Evolutionary conservation across 176 grass and related monocot species (phyloP).

Genomic region (Pontederia paniculata): DNA sequence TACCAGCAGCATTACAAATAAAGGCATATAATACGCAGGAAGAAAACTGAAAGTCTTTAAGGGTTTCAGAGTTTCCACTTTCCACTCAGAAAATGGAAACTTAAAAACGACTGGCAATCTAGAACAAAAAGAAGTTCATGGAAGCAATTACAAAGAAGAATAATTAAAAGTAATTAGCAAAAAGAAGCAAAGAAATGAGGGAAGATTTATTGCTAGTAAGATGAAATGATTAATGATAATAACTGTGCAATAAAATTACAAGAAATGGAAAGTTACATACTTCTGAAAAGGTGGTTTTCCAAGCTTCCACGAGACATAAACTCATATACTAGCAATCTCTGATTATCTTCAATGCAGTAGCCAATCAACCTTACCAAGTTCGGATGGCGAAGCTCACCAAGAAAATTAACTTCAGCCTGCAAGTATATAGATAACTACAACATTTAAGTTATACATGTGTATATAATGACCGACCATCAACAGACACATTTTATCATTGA

Average conservation of each 20-base stretch:
- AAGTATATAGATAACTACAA: not conserved
- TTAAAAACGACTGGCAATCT: too few relatives aligned
- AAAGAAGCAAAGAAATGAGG: too few relatives aligned
- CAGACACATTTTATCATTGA: not conserved
- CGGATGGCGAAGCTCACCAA: conserved; percentile 92
- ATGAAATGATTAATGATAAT: not conserved
- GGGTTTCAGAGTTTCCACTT: too few relatives aligned
- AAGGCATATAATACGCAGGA: too few relatives aligned
- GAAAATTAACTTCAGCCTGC: conserved; percentile 97
- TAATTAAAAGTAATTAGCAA: too few relatives aligned
- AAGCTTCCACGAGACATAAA: conserved; percentile 99
- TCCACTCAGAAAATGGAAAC: too few relatives aligned
- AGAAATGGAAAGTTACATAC: conserved; percentile 31
- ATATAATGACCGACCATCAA: conserved; percentile 5
- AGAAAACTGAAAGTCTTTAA: too few relatives aligned
- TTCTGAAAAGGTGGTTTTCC: conserved; percentile 99
- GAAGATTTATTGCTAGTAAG: not conserved
- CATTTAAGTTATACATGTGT: not conserved
- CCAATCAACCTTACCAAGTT: conserved; percentile 96
- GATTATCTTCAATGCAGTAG: conserved; percentile 99
- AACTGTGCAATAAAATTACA: not conserved
- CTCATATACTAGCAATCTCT: conserved; percentile 91
- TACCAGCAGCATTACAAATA: too few relatives aligned
- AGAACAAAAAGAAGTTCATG: too few relatives aligned
- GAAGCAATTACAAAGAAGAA: too few relatives aligned